A percentile compares a stretch with the other conserved stretches of the same genome.
phyloP scores from a whole-genome alignment of 805 yeast genomes.

The Saturnispora gosingensis region DNA sequence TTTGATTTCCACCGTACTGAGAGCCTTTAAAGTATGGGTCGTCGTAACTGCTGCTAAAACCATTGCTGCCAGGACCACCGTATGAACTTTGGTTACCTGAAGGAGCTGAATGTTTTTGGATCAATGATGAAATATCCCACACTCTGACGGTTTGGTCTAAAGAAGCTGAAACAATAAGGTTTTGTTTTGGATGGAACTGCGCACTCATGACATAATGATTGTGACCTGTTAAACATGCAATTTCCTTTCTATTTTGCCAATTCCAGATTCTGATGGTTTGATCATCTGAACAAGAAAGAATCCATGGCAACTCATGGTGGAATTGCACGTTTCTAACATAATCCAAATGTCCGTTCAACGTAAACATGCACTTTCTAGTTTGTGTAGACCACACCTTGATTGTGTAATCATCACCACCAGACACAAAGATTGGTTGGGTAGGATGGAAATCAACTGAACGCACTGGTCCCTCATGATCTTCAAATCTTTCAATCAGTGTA shows the following conservation, averaged over 20 bases:
- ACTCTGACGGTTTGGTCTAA: constrained; percentile 98
- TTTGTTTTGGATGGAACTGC: constrained; percentile 93
- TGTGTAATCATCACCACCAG: constrained; percentile 96
- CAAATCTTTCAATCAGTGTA: constrained; percentile 88
- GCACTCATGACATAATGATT: constrained; percentile 98
- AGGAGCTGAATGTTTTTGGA: constrained; percentile 78
- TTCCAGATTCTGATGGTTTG: constrained; percentile 99
- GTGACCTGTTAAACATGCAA: constrained; percentile 96
- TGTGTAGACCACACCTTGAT: constrained; percentile 94
- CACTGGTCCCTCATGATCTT: constrained; percentile 98
- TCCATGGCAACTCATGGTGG: constrained; percentile 97
- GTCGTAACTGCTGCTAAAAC: constrained; percentile 16
- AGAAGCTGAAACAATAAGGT: constrained; percentile 89
- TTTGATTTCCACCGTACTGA: constrained; percentile 1
- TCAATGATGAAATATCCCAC: constrained; percentile 94
- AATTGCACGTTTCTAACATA: constrained; percentile 89
- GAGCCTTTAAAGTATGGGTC: constrained; percentile 40
- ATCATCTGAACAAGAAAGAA: constrained; percentile 91
- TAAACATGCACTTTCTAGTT: constrained; percentile 84
- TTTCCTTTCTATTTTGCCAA: constrained; percentile 97
- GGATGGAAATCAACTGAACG: constrained; percentile 95
- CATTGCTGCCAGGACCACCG: constrained; percentile 6
- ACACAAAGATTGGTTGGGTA: constrained; percentile 92
- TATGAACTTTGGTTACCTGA: constrained; percentile 3
- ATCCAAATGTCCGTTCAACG: constrained; percentile 89